Evolutionary conservation across 257 asterid species (phyloP), one percentile per base, ranked within the genome.

Genomic region (Leonotis leonurus): DNA sequence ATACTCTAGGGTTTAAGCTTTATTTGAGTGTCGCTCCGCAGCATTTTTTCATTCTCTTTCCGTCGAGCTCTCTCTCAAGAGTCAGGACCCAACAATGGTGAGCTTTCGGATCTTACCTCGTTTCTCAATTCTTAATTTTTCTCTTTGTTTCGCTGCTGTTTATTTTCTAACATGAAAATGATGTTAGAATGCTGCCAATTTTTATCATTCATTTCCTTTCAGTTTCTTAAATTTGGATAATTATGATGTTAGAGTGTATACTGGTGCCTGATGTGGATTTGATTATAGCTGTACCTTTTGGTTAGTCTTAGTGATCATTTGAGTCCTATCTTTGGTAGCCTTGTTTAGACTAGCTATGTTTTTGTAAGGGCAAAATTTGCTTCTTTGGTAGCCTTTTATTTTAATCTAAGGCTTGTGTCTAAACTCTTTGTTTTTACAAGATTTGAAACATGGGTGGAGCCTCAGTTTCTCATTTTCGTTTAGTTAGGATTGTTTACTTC

Each of bases 1-100:
- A 5, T 3, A 41, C 22, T 0, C 52, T 71, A 71, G 76, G 76
- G 76, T 71, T 71, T 71, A 65, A 64, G 51, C 22, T 12, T n/a
- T 70, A 56, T 70, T 56, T 70, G 41, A 50, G 60, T 13, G 32
- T 12, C 52, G 8, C 30, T 9, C 71, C 64, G 59, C 68, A 58
- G 24, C 51, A 50, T 32, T 58, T 39, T 22, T 22, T 24, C 58
- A 8, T 30, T 40, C 53, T 32, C 16, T 1, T 56, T 32, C 2
- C 39, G 56, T 29, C 18, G 18, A 30, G 21, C 8, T 29, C 14
- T 4, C 32, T 17, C 44, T 54, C 26, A n/a, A n/a, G n/a, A n/a
- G n/a, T 27, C 21, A 20, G 2, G 30, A 4, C 21, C 46, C 63
- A 5, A 56, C 32, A 65, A 71, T 71, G 76, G 76, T 71, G 68